These are phyloP conservation scores for Hamamelis virginiana DNA, from an alignment of 164 flowering plant species.

Conservation along the genomic window DNA sequence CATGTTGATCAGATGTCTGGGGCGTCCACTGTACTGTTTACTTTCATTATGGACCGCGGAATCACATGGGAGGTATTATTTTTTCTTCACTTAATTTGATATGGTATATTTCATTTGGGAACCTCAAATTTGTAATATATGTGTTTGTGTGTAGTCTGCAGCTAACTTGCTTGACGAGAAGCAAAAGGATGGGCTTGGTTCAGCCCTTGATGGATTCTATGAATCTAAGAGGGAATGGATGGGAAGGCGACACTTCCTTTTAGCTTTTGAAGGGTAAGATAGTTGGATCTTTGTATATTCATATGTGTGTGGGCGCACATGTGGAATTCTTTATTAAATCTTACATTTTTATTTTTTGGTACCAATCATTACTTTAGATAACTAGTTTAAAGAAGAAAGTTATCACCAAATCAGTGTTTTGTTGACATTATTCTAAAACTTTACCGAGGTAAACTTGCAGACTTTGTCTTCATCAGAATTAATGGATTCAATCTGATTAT, in stretches of 20 bases:
- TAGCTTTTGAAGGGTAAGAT: conserved; percentile 87
- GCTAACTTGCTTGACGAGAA: conserved; percentile 65
- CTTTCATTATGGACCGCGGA: conserved; percentile 91
- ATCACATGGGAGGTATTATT: conserved; percentile 80
- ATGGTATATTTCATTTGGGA: background rate
- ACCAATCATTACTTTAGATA: background rate
- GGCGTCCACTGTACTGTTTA: conserved; percentile 82
- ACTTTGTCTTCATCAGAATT: no score
- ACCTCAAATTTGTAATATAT: conserved; percentile 2
- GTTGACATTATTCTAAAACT: no score
- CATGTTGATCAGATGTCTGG: conserved; percentile 85
- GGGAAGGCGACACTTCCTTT: conserved; percentile 81
- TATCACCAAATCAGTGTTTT: no score
- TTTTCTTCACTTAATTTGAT: background rate
- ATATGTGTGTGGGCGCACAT: background rate
- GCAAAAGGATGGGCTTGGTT: conserved; percentile 62
- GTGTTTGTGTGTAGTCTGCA: conserved; percentile 49
- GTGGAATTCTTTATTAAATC: background rate
- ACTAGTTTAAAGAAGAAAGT: no score
- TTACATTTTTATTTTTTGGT: background rate
- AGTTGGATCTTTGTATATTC: background rate
- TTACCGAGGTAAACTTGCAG: no score
- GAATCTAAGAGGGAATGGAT: conserved; percentile 97
- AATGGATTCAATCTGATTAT: no score
- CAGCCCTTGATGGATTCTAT: conserved; percentile 75